Conservation (phyloP, 768 basidiomycete species). For the Auricularia heimuer region DNA sequence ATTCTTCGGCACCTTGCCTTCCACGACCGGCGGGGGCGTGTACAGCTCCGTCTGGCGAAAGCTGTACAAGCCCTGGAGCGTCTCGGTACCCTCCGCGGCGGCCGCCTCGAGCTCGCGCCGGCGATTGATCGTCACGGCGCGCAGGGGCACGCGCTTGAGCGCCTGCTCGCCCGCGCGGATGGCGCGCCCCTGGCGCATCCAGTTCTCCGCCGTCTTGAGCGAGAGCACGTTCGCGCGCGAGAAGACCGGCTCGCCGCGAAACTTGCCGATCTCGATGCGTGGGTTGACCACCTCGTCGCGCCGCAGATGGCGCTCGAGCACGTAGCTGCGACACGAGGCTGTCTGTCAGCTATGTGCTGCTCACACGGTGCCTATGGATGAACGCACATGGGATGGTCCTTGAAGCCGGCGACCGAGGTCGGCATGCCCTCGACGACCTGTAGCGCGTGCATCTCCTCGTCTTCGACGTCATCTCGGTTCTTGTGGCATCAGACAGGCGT, state of each 20-base stretch:
- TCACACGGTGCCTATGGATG: slow-evolving; percentile 27
- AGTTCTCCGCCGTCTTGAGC: slow-evolving; percentile 87
- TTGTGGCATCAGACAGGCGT: slow-evolving; percentile 29
- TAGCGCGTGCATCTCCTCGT: slow-evolving; percentile 70
- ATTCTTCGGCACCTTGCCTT: slow-evolving; percentile 90
- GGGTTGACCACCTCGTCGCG: slow-evolving; percentile 81
- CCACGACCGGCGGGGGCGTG: slow-evolving; percentile 65
- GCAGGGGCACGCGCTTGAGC: slow-evolving; percentile 80
- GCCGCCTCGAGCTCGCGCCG: slow-evolving; percentile 63
- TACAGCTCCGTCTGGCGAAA: slow-evolving; percentile 77
- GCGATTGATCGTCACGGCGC: slow-evolving; percentile 69
- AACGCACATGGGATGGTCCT: slow-evolving; percentile 68
- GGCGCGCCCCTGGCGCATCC: slow-evolving; percentile 79
- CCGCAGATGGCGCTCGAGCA: slow-evolving; percentile 77
- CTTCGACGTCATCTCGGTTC: slow-evolving; percentile 85
- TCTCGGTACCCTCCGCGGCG: slow-evolving; percentile 38
- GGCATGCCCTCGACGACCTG: slow-evolving; percentile 91
- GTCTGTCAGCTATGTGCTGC: neutral
- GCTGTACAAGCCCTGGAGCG: slow-evolving; percentile 84
- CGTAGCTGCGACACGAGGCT: slow-evolving; percentile 45
- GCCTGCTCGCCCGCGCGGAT: slow-evolving; percentile 71
- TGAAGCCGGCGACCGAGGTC: slow-evolving; percentile 80
- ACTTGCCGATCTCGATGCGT: slow-evolving; percentile 74
- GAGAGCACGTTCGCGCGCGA: slow-evolving; percentile 73
- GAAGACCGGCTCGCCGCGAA: slow-evolving; percentile 89